Evolutionary conservation across 345 rosid species (phyloP), one percentile per base, ranked within the genome.

Genomic region (Populus simonii): DNA sequence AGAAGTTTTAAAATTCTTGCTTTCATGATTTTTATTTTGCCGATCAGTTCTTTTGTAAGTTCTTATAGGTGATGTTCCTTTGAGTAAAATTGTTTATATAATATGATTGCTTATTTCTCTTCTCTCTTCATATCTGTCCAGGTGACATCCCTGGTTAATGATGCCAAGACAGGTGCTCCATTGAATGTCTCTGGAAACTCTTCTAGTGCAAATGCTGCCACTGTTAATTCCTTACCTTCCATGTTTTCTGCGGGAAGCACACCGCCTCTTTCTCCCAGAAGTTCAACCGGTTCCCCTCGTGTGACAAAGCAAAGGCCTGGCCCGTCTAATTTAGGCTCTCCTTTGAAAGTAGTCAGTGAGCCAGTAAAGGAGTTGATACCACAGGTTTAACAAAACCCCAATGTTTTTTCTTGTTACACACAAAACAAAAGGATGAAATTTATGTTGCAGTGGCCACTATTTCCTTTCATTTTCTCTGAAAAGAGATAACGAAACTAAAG

Each of bases 211-310:
- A 87, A 76, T 83, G 70, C 90, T 81, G 81, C 88, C 57, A 39
- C 90, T 3, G 85, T 86, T 85, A 90, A 85, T 84, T 77, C 96
- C 35, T 75, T 96, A 79, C 99, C 99, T 20, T 96, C 99, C 59
- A 89, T 96, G 92, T 96, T 96, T 86, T 97, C 95, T 72, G 91
- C 91, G 68, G 99, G 97, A 71, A 92, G 96, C 80, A 90, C 97
- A 33, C 99, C 99, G 78, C 98, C 99, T 9, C 96, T 96, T 76
- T 96, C 99, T 55, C 99, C 99, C 6, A 89, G 98, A 72, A 96
- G 96, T 80, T 76, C 89, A 3, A 84, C 94, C 61, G 94, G 98
- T 71, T 96, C 99, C 9, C 99, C 99, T 59, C 97, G 99, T 51
- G 76, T 87, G n/a, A 85, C 81, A 55, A 96, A 89, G 77, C 96